Base-by-base conservation (phyloP, 148 eudicot genomes). In the Camellia granthamiana region DNA sequence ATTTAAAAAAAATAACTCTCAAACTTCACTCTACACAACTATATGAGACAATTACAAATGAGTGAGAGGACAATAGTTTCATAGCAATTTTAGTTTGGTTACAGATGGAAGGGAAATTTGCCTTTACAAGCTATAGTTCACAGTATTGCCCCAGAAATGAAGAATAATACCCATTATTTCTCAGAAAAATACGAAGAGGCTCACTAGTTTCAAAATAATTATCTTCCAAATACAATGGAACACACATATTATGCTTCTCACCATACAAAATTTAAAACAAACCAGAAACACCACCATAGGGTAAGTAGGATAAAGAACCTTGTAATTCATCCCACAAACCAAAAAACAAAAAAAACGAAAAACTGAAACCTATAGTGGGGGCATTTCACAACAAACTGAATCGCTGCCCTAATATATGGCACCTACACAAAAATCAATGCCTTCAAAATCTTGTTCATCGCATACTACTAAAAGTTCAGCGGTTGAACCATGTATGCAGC, bases 201-300 rank as follows among this genome's bases (percentile, higher is more conserved):
- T 56, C 21, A 64, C 18, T 73, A 61, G 52, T 70, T 75, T 47
- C 77, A 19, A 76, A 71, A 44, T 59, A 77, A 64, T 60, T 30
- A 55, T 77, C 66, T 16, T 30, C 76, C 11, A 47, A 62, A 83
- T 83, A 83, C 82, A 75, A 74, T 21, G 49, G 66, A 59, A 83
- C 14, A 30, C 15, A 11, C 19, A n/a, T 2, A 41, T 55, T 68
- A 56, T 6, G 49, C 83, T 79, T 82, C 81, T 84, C 79, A 66
- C 13, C 68, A 67, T 80, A 77, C 87, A 87, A 87, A 84, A 84
- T 19, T 78, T 80, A 69, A 69, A 78, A 56, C 63, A 75, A 83
- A 72, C 70, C 47, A 82, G 68, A 46, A 79, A 77, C 38, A 72
- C 61, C 66, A 62, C 63, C 14, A 65, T 10, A 69, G 5, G 10